Percentiles rank a stretch among this genome's conserved stretches.
These are phyloP conservation scores for Tulasnella sp. DNA, from an alignment of 768 basidiomycete species.

Conservation along the genomic window DNA sequence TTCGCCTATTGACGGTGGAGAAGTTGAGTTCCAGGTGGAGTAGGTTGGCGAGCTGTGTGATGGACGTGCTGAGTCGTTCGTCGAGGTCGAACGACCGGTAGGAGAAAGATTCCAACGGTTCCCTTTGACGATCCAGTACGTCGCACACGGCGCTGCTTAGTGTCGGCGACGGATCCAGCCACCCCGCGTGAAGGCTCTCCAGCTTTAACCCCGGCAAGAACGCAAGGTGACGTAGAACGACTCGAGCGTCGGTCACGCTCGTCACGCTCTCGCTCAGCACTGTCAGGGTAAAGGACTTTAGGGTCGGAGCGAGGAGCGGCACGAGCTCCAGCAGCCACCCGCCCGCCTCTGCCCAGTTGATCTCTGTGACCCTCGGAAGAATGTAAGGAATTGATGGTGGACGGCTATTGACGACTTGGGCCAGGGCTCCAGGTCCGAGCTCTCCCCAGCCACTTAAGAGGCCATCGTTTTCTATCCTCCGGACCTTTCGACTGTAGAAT, in stretches of 20 bases:
- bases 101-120: neutral
- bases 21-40: neutral
- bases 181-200: neutral
- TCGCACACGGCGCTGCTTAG: neutral
- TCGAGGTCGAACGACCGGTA: neutral
- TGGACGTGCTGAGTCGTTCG: neutral
- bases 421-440: conserved; percentile 24
- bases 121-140: neutral
- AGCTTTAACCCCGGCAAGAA: neutral
- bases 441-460: conserved; percentile 39
- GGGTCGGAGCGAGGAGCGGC: neutral
- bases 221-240: neutral
- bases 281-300: neutral
- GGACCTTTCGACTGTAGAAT: neutral
- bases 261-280: neutral
- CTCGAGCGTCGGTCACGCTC: neutral
- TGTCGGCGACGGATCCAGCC: neutral
- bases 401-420: neutral
- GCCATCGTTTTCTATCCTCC: conserved; percentile 10
- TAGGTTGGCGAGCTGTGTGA: neutral
- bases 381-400: neutral
- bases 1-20: neutral
- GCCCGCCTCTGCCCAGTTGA: neutral
- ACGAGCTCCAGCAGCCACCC: neutral
- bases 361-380: neutral